Evolutionary conservation across 1,139 yeast genomes (phyloP).

Genomic region (Kurtzmaniella natalensis): DNA sequence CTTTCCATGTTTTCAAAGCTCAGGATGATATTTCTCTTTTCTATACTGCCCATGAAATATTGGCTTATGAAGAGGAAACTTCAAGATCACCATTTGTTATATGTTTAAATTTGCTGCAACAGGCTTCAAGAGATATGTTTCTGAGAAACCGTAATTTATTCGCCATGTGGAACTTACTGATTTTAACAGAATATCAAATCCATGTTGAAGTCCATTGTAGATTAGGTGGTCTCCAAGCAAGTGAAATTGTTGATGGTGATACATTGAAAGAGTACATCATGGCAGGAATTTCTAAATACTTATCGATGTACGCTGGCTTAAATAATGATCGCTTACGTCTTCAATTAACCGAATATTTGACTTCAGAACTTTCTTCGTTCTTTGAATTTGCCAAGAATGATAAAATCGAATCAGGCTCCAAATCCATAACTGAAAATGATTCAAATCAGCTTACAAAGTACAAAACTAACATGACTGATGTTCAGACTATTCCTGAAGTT

Average conservation of each 20-base stretch:
- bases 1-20: conserved; percentile 75
- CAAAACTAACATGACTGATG: neutral
- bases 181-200: conserved; percentile 23
- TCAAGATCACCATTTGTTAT: conserved; percentile 60
- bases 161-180: conserved; percentile 26
- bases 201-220: conserved; percentile 27
- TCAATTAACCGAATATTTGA: conserved; percentile 19
- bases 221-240: conserved; percentile 18
- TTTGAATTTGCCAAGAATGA: conserved; percentile 10
- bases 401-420: neutral
- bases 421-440: conserved; percentile 6
- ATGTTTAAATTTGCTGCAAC: conserved; percentile 49
- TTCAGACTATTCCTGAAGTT: conserved; percentile 7
- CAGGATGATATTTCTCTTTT: conserved; percentile 42
- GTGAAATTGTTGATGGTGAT: conserved; percentile 19
- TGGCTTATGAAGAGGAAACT: conserved; percentile 55
- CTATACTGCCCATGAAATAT: conserved; percentile 75
- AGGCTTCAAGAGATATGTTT: conserved; percentile 21
- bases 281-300: conserved; percentile 19
- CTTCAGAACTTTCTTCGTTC: conserved; percentile 21
- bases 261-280: conserved; percentile 21
- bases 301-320: conserved; percentile 18
- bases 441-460: neutral
- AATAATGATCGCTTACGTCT: conserved; percentile 12
- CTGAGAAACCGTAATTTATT: conserved; percentile 21